Conservation (phyloP, 2,329 filamentous ascomycete species). For the Aspergillus transmontanensis region DNA sequence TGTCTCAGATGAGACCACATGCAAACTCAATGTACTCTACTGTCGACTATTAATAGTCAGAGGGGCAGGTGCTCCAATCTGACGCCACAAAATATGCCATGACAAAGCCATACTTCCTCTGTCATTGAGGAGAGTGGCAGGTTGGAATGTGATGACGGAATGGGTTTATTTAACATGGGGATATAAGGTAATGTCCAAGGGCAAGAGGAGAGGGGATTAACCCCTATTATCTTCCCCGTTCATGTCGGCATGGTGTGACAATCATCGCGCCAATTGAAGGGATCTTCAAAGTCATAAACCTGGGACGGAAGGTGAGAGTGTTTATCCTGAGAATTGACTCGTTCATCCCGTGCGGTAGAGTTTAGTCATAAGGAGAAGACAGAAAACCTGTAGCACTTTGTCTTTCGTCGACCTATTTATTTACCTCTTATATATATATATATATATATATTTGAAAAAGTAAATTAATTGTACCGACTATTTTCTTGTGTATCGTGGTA, state of each 20-base stretch:
- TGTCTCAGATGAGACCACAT: constrained; percentile 2
- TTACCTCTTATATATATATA: not conserved
- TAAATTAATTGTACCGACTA: not conserved
- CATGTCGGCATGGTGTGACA: not conserved
- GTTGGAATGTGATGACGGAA: not conserved
- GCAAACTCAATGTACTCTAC: not conserved
- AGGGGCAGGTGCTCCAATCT: not conserved
- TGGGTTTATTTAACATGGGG: not conserved
- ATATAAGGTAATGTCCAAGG: not conserved
- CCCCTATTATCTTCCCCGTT: not conserved
- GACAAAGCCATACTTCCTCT: not conserved
- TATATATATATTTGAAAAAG: not conserved
- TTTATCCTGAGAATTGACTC: not conserved
- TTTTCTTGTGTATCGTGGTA: not conserved
- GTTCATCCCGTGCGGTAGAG: not conserved
- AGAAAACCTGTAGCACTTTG: not conserved
- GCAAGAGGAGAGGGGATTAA: not conserved
- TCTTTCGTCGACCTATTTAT: not conserved
- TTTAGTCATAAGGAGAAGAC: not conserved
- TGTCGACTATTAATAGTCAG: not conserved
- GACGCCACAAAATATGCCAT: not conserved
- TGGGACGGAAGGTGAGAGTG: not conserved
- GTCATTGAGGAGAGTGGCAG: not conserved
- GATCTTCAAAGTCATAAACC: not conserved
- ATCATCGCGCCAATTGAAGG: not conserved